phyloP scores from a whole-genome alignment of 2,329 filamentous ascomycete species.

The Dothidotthia symphoricarpi region DNA sequence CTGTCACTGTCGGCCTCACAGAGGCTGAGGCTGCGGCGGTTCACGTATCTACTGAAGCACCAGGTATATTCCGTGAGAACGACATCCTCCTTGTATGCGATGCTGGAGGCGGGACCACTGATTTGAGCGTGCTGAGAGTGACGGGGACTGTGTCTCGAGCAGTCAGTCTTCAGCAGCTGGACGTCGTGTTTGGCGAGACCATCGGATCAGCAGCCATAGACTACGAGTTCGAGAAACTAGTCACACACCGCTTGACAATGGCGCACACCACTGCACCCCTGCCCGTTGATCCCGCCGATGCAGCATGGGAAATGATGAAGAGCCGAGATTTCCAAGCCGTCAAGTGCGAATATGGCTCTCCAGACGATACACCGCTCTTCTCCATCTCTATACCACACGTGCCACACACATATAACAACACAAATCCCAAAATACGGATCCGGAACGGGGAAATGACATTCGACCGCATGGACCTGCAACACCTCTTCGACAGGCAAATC shows the following conservation, averaged over 20 bases:
- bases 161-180: constrained; percentile 36
- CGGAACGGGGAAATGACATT: constrained; percentile 39
- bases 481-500: constrained; percentile 33
- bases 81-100: constrained; percentile 53
- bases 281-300: constrained; percentile 25
- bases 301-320: constrained; percentile 46
- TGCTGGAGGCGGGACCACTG: constrained; percentile 52
- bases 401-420: constrained; percentile 32
- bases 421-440: constrained; percentile 29
- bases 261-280: constrained; percentile 28
- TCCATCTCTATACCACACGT: constrained; percentile 39
- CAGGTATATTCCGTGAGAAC: constrained; percentile 38
- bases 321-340: constrained; percentile 42
- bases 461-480: constrained; percentile 32
- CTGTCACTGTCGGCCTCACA: constrained; percentile 48
- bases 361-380: constrained; percentile 39
- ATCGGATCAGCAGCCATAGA: constrained; percentile 46
- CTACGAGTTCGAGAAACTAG: constrained; percentile 41
- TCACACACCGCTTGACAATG: constrained; percentile 27
- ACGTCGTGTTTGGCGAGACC: constrained; percentile 42
- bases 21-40: constrained; percentile 57
- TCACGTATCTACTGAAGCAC: constrained; percentile 44
- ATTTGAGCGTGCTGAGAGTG: constrained; percentile 42
- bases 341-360: constrained; percentile 44
- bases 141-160: constrained; percentile 25